Evolutionary conservation across 805 yeast genomes (phyloP).

Genomic region (Candida gorgasii): DNA sequence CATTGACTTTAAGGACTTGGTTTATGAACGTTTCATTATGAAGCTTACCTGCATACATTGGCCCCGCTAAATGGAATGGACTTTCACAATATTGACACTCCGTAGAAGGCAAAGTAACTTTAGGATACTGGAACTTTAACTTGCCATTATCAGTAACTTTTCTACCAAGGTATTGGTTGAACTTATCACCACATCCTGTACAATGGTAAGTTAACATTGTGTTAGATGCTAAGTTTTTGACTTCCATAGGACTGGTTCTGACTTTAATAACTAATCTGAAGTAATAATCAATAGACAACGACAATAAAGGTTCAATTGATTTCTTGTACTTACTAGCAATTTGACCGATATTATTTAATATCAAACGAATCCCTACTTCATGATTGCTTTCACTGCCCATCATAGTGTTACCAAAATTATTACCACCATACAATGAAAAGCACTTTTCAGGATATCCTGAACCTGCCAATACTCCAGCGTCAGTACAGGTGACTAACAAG

Average conservation of each 20-base stretch:
- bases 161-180: conserved; percentile 76
- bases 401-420: conserved; percentile 64
- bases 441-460: conserved; percentile 96
- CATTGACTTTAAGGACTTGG: conserved; percentile 57
- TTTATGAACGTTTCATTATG: conserved; percentile 71
- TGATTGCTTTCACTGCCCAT: conserved; percentile 73
- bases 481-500: conserved; percentile 91
- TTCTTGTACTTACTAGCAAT: conserved; percentile 91
- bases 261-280: conserved; percentile 84
- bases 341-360: conserved; percentile 69
- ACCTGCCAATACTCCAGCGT: conserved; percentile 93
- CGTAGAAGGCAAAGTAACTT: conserved; percentile 46
- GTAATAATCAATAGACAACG: conserved; percentile 89
- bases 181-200: conserved; percentile 78
- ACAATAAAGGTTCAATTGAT: conserved; percentile 80
- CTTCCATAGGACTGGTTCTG: conserved; percentile 73
- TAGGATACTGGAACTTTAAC: conserved; percentile 57
- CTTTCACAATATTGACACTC: conserved; percentile 71
- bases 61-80: conserved; percentile 83
- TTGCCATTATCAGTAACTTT: conserved; percentile 19
- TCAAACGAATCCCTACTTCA: conserved; percentile 88
- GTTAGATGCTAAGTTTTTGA: conserved; percentile 74
- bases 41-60: conserved; percentile 89
- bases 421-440: conserved; percentile 92
- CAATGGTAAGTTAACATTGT: conserved; percentile 82